phyloP scores from a whole-genome alignment of 176 grass and related monocot genomes.

The Hordeum marinum region DNA sequence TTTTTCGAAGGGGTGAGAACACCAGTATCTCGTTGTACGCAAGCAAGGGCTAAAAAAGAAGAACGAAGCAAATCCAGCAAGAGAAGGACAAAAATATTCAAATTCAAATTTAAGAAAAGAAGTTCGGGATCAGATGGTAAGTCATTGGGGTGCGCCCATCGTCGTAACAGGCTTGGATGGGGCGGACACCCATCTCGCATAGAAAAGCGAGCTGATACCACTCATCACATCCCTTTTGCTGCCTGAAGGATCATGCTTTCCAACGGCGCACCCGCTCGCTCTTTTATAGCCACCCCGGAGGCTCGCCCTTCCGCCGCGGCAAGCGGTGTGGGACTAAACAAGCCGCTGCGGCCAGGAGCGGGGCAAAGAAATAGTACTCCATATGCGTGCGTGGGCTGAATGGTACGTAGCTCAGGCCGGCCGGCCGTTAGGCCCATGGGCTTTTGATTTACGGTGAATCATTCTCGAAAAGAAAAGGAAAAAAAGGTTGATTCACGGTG shows the following conservation, averaged over 20 bases:
- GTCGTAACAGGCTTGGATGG: slow-evolving; percentile 49
- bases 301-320: accelerated
- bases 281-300: not conserved
- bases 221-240: slow-evolving; percentile 41
- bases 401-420: no score
- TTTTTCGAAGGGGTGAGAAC: no score
- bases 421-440: no score
- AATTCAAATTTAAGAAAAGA: accelerated
- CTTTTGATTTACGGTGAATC: no score
- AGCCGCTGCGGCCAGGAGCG: no score
- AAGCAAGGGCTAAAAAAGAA: not conserved
- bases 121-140: slow-evolving; percentile 36
- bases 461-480: no score
- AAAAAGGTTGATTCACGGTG: no score
- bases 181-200: slow-evolving; percentile 29
- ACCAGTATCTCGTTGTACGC: not conserved
- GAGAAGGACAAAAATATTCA: no score
- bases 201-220: slow-evolving; percentile 12
- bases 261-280: accelerated
- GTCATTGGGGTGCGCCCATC: not conserved
- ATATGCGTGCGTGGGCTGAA: no score
- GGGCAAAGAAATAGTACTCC: no score
- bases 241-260: slow-evolving; percentile 35
- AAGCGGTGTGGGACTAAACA: slow-evolving; percentile 27
- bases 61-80: no score